These are phyloP conservation scores for Kwoniella sp. DNA, from an alignment of 768 basidiomycete species.

Conservation along the genomic window DNA sequence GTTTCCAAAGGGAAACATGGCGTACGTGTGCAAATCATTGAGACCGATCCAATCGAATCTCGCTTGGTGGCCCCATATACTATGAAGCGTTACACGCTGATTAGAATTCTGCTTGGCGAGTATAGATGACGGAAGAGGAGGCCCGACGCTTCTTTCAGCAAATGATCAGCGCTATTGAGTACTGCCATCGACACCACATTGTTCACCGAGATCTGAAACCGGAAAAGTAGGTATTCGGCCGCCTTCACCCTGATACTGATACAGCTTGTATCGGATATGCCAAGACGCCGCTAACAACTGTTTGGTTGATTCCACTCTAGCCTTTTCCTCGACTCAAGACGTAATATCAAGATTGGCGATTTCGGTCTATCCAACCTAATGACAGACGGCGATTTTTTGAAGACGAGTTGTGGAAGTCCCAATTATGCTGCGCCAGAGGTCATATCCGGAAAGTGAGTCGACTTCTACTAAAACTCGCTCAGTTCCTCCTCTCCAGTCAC, in stretches of 20 bases:
- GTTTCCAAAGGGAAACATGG: slow-evolving; percentile 72
- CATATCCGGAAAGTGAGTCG: slow-evolving; percentile 74
- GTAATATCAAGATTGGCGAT: slow-evolving; percentile 91
- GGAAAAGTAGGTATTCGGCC: slow-evolving; percentile 67
- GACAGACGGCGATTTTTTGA: slow-evolving; percentile 92
- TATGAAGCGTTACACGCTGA: neutral
- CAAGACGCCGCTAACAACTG: too few relatives aligned
- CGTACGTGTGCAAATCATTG: slow-evolving; percentile 20
- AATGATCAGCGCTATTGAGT: slow-evolving; percentile 95
- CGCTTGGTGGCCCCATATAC: too few relatives aligned
- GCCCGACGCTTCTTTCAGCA: slow-evolving; percentile 97
- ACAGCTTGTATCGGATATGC: too few relatives aligned
- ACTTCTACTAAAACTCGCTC: too few relatives aligned
- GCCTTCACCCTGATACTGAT: too few relatives aligned
- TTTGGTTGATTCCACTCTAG: slow-evolving; percentile 45
- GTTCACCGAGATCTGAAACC: slow-evolving; percentile 98
- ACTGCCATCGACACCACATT: slow-evolving; percentile 93
- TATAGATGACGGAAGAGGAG: slow-evolving; percentile 81
- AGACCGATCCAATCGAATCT: too few relatives aligned
- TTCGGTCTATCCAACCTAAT: slow-evolving; percentile 96
- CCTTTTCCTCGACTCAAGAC: slow-evolving; percentile 56
- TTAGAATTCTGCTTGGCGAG: too few relatives aligned
- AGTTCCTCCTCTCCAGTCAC: neutral
- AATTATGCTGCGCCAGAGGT: slow-evolving; percentile 99
- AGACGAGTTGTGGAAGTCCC: slow-evolving; percentile 95